A percentile compares a stretch with the other conserved stretches of the same genome.
Conservation (phyloP, 164 flowering plant species). For the Dillenia suffruticosa region DNA sequence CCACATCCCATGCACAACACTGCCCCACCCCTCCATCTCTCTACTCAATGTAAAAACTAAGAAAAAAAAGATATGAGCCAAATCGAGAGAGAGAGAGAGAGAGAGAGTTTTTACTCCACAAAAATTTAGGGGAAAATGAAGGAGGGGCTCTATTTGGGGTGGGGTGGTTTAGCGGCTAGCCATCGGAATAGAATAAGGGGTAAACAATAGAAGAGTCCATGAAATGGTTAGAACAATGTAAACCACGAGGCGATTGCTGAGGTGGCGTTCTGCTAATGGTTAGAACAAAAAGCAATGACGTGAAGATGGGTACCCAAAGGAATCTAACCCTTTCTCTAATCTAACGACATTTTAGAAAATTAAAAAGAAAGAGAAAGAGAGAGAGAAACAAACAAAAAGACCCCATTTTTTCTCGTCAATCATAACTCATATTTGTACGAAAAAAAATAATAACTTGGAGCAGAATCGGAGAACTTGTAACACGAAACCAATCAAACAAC, state of each 20-base stretch:
- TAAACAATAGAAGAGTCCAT: no score
- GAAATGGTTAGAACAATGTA: no score
- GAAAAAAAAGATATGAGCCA: neutral
- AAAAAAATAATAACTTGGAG: no score
- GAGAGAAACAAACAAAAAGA: neutral
- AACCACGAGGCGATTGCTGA: slow-evolving; percentile 8
- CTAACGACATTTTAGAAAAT: neutral
- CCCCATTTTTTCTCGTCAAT: no score
- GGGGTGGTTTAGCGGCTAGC: no score
- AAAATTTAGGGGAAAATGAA: neutral
- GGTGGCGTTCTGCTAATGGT: slow-evolving; percentile 15
- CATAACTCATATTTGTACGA: no score
- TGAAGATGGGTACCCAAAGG: slow-evolving; percentile 1
- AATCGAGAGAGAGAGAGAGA: neutral
- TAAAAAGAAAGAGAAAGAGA: neutral
- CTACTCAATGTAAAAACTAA: neutral
- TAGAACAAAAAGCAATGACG: slow-evolving; percentile 10
- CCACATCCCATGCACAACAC: neutral
- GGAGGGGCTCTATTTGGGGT: no score
- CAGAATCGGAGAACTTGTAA: no score
- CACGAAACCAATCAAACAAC: no score
- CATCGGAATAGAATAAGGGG: no score
- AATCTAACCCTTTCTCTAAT: slow-evolving; percentile 12
- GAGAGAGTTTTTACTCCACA: neutral
- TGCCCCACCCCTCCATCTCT: no score